Percentiles rank a stretch among this genome's conserved stretches.
These are phyloP conservation scores for Pseudisothecium myosuroides DNA, from an alignment of 225 moss, liverwort and hornwort species.

Conservation along the genomic window DNA sequence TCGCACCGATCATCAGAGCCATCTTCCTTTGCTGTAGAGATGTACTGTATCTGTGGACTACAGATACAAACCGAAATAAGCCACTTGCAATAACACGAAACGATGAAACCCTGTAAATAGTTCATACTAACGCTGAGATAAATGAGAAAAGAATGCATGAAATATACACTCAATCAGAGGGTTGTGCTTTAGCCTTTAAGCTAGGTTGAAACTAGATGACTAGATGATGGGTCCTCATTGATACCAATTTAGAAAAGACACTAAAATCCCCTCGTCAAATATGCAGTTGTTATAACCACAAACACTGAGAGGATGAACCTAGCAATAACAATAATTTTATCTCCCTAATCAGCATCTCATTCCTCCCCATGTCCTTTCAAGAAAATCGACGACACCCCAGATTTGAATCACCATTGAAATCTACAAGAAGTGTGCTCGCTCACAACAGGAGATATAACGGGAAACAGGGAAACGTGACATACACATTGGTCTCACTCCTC, in stretches of 20 bases:
- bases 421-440: background rate
- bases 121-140: background rate
- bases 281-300: background rate
- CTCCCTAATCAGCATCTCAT: background rate
- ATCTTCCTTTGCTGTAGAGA: slow-evolving; percentile 56
- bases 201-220: background rate
- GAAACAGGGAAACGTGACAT: background rate
- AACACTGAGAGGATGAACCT: background rate
- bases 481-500: slow-evolving; percentile 52
- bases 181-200: background rate
- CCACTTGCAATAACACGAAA: background rate
- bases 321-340: background rate
- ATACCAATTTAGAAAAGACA: background rate
- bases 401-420: background rate
- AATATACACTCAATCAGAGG: background rate
- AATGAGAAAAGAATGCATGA: background rate
- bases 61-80: background rate
- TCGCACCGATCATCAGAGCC: slow-evolving; percentile 72
- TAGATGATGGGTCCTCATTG: background rate
- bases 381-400: background rate
- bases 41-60: slow-evolving; percentile 72
- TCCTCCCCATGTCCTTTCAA: background rate
- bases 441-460: background rate
- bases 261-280: background rate
- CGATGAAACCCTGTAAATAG: background rate